Conservation (phyloP, 148 eudicot species). For the Spergularia marina region DNA sequence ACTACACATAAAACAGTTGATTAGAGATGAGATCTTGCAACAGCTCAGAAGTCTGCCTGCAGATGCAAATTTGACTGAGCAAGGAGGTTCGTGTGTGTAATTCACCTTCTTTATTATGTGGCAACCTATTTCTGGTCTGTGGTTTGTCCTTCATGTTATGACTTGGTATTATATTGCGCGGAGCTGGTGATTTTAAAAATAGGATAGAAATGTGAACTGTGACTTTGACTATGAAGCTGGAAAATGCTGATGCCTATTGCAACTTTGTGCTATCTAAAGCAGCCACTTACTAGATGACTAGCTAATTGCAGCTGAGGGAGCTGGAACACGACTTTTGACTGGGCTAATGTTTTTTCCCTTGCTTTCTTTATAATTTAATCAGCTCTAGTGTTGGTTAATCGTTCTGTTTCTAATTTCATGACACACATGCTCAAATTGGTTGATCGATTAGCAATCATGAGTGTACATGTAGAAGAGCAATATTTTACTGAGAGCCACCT, state of each 20-base stretch:
- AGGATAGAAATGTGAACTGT: neutral
- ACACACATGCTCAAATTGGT: neutral
- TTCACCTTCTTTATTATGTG: neutral
- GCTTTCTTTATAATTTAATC: neutral
- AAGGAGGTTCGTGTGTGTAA: slow-evolving; percentile 57
- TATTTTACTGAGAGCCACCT: neutral
- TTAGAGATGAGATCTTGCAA: slow-evolving; percentile 52
- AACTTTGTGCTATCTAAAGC: no score
- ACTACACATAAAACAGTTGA: slow-evolving; percentile 46
- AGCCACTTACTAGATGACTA: neutral
- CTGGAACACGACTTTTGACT: neutral
- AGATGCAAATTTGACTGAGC: slow-evolving; percentile 48
- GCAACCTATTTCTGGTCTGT: neutral
- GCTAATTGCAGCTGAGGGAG: neutral
- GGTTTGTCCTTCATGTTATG: neutral
- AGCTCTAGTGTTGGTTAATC: neutral
- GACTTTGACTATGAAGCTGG: neutral
- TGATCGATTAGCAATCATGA: neutral
- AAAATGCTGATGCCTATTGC: neutral
- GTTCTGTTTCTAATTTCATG: no score
- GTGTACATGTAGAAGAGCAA: neutral
- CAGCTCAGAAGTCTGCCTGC: slow-evolving; percentile 49
- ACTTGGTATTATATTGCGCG: neutral
- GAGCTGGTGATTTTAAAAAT: neutral
- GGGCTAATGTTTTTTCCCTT: neutral